Conservation (phyloP, 805 yeast species). For the Wickerhamiella vanderwaltii region DNA sequence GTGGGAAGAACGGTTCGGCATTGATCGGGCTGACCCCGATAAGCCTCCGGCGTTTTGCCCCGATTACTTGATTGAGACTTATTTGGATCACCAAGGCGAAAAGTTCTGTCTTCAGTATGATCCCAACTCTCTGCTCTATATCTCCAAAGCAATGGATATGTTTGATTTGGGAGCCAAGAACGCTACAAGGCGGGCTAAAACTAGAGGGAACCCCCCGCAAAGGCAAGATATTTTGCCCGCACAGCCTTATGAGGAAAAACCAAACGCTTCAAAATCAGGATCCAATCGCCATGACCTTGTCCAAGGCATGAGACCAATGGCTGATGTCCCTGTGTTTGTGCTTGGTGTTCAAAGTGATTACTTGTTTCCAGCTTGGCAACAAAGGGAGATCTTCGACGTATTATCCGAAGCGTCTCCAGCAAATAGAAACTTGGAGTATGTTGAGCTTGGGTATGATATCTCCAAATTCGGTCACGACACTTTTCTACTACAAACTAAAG, state of each 20-base stretch:
- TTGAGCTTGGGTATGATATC: conserved; percentile 63
- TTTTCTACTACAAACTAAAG: conserved; percentile 62
- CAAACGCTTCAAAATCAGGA: conserved; percentile 25
- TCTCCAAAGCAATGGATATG: conserved; percentile 89
- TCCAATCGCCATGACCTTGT: conserved; percentile 43
- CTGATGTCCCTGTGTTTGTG: conserved; percentile 56
- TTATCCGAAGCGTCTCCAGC: conserved; percentile 26
- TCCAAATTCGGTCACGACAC: conserved; percentile 86
- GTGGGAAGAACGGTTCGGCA: conserved; percentile 88
- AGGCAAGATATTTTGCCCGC: conserved; percentile 32
- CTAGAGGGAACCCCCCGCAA: neutral
- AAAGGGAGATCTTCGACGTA: conserved; percentile 59
- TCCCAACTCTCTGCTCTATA: conserved; percentile 75
- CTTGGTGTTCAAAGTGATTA: conserved; percentile 91
- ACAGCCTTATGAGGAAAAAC: conserved; percentile 44
- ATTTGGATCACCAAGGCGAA: conserved; percentile 88
- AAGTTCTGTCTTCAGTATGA: conserved; percentile 86
- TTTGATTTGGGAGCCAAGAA: conserved; percentile 54
- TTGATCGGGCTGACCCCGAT: conserved; percentile 71
- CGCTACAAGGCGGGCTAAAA: conserved; percentile 10
- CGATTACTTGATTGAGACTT: conserved; percentile 83
- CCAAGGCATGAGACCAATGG: conserved; percentile 50
- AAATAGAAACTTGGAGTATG: conserved; percentile 33
- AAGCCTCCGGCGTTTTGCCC: conserved; percentile 82
- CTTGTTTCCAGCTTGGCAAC: conserved; percentile 91